Evolutionary conservation across 176 grass and related monocot species (phyloP), one percentile per base, ranked within the genome.

Genomic region (Miscanthus lutarioriparius): DNA sequence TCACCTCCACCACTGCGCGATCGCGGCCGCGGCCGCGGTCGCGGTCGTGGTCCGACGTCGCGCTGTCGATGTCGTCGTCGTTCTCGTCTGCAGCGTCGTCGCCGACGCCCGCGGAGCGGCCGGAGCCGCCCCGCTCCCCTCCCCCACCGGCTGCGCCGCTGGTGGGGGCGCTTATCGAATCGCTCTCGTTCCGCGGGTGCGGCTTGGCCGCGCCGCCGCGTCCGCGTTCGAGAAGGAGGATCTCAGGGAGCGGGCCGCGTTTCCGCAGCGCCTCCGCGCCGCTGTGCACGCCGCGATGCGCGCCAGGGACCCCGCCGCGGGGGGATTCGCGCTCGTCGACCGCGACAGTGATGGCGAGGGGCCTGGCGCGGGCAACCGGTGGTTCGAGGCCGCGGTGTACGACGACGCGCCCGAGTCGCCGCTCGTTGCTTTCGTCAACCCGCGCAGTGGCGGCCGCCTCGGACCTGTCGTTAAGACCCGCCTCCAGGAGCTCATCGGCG

Each of bases 351-450:
- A 32, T 35, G 54, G 59, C 6, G 63, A n/a, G 1, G 48, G 35
- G 8, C 19, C 9, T 22, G 20, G 41, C 7, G 7, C 41, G 13
- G 2, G 8, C 66, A 67, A 82, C 67, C 79, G 44, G 2, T 89
- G 70, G 87, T 86, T 85, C 62, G 91, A 81, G 6, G 47, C 13
- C 47, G 70, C 40, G 2, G 83, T 41, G 2, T 39, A 54, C 64
- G 89, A 95, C 17, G 93, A 95, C 83, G 84, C 85, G 10, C 85
- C 91, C 19, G 91, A 95, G 82, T 82, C 83, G 32, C 96, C 96
- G 16, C 79, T 98, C 27, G 59, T 98, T 41, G 93, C 92, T 2
- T 95, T 98, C 79, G 86, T 98, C 62, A 98, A 98, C 84, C 94
- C 91, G 62, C 91, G 88, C 26, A 98, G 96, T 40, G 96, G 96